Evolutionary conservation across 2,329 filamentous ascomycete genomes (phyloP).

Genomic region (Neopestalotiopsis rosae): DNA sequence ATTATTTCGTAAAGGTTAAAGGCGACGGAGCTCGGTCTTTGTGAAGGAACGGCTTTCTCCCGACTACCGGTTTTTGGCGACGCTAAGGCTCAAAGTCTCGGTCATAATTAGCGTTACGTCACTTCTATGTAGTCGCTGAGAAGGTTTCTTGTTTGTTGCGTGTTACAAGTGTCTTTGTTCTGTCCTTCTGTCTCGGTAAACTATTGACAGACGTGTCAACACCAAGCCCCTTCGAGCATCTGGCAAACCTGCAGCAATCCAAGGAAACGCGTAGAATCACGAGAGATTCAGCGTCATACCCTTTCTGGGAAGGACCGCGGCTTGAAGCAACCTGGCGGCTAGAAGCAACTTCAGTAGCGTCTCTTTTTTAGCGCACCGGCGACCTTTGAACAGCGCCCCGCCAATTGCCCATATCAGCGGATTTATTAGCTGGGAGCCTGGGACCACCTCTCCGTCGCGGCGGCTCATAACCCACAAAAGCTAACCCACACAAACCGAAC

Average conservation of each 20-base stretch:
- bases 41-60: neutral
- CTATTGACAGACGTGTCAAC: too few species aligned
- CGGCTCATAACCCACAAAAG: neutral
- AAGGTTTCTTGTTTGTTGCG: neutral
- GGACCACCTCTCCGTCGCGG: neutral
- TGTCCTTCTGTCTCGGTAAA: neutral
- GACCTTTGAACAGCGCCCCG: neutral
- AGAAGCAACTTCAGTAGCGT: too few species aligned
- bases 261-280: neutral
- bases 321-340: too few species aligned
- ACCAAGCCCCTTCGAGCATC: too few species aligned
- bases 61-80: slow-evolving; percentile 13
- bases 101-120: slow-evolving; percentile 8
- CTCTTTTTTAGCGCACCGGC: neutral
- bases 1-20: neutral
- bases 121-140: neutral
- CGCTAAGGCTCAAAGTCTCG: neutral
- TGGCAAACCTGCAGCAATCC: too few species aligned
- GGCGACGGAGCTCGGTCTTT: neutral
- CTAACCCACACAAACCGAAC: neutral
- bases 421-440: slow-evolving; percentile 6
- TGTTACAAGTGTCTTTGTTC: neutral
- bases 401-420: slow-evolving; percentile 2
- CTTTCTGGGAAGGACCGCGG: slow-evolving; percentile 5
- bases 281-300: neutral